Evolutionary conservation across 148 eudicot genomes (phyloP).

Genomic region (Hydrangea macrophylla): DNA sequence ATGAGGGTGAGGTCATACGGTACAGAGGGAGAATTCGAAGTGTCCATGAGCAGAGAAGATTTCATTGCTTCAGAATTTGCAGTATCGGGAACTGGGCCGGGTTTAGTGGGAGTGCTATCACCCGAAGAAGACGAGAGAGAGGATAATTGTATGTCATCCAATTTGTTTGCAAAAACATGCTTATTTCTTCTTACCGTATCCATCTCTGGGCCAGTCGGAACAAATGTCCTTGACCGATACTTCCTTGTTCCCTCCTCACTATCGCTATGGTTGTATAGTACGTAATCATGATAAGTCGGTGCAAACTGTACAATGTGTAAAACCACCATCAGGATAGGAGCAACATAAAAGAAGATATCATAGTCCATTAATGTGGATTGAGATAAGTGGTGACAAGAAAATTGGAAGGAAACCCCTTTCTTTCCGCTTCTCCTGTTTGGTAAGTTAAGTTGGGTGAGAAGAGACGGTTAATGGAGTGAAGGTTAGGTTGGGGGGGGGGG

Average conservation of each 20-base stretch:
- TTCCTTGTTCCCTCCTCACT: constrained; percentile 80
- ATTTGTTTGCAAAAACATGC: constrained; percentile 46
- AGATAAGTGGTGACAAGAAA: no score
- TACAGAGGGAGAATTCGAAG: constrained; percentile 42
- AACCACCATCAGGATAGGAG: background rate
- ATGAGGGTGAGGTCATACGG: constrained; percentile 76
- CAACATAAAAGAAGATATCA: background rate
- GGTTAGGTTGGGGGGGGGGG: no score
- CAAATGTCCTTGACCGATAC: constrained; percentile 88
- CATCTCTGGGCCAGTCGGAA: constrained; percentile 96
- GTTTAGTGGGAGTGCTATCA: constrained; percentile 40
- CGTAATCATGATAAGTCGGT: constrained; percentile 96
- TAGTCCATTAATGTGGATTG: background rate
- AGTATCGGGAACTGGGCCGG: constrained; percentile 16
- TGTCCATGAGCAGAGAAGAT: constrained; percentile 65
- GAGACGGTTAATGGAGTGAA: no score
- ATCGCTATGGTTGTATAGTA: constrained; percentile 83
- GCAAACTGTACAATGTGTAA: constrained; percentile 62
- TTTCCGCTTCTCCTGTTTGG: no score
- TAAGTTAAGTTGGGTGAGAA: no score
- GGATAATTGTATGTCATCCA: constrained; percentile 59
- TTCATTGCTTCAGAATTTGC: constrained; percentile 40
- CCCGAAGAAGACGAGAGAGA: constrained; percentile 63
- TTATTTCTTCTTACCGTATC: constrained; percentile 77
- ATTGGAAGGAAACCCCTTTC: no score